phyloP scores from a whole-genome alignment of 768 basidiomycete genomes.

The Cytidiella melzeri region DNA sequence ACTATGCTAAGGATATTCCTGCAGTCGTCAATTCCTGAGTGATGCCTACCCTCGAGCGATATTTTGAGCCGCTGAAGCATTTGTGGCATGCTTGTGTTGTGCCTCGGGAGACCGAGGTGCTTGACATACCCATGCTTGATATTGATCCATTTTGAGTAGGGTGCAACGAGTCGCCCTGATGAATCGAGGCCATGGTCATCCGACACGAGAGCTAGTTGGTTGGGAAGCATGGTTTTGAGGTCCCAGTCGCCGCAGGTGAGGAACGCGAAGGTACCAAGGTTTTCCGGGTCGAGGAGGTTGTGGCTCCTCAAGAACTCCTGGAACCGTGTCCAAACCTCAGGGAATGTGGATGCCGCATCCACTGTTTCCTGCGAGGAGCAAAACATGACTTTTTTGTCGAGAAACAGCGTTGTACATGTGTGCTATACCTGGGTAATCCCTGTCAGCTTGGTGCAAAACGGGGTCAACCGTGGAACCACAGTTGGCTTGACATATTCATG shows the following conservation, averaged over 20 bases:
- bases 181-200: constrained; percentile 13
- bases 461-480: constrained; percentile 18
- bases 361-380: constrained; percentile 17
- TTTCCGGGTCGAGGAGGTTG: constrained; percentile 13
- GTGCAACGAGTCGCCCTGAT: constrained; percentile 11
- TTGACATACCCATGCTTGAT: constrained; percentile 21
- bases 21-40: constrained; percentile 28
- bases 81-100: constrained; percentile 18
- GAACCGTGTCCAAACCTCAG: constrained; percentile 23
- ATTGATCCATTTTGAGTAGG: constrained; percentile 24
- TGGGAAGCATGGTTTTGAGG: constrained; percentile 25
- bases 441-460: constrained; percentile 24
- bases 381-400: not conserved
- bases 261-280: constrained; percentile 13
- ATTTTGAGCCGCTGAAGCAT: constrained; percentile 22
- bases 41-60: constrained; percentile 23
- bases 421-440: constrained; percentile 26
- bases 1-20: constrained; percentile 25
- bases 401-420: too few relatives aligned
- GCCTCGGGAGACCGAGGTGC: constrained; percentile 11
- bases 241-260: constrained; percentile 29
- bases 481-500: constrained; percentile 26
- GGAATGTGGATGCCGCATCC: constrained; percentile 20
- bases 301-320: constrained; percentile 18
- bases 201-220: constrained; percentile 19